Evolutionary conservation across 352 stramenopile species (phyloP), one percentile per base, ranked within the genome.

Genomic region (Pythium coloratum): DNA sequence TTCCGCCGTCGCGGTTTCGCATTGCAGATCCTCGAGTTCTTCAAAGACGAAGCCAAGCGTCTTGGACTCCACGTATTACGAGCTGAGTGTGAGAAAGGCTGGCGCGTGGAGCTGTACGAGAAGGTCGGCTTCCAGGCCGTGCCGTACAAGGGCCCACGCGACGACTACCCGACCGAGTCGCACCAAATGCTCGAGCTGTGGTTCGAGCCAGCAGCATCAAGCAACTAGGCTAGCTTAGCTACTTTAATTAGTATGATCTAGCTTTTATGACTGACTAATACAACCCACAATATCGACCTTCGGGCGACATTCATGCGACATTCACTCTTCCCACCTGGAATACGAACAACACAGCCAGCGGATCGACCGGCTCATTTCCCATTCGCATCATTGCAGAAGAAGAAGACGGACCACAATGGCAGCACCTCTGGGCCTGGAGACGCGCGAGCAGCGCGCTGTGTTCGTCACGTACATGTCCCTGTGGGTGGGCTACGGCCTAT

Each of bases 381-480:
- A 24, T 24, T 24, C 0, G 20, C 20, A 24, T 24, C 20, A 24
- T 24, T 24, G 20, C 20, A 24, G 20, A 24, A 24, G 20, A 24
- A 24, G 20, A 24, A 24, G 20, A 24, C 20, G 20, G 20, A 24
- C 20, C 20, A 24, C 20, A 2, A 82, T 88, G 80, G 40, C 67
- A 16, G 75, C 82, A 26, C 81, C 82, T 56, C 76, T 94, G 12
- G 85, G 83, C n/a, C 80, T 94, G 54, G 82, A 91, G 71, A 92
- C 83, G 38, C 72, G 70, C 62, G 73, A 82, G 61, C 85, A 93
- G 72, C 82, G 84, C 62, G 74, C 72, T 60, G 76, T 94, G 60
- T 94, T 94, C 66, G 66, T 91, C 62, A 84, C 81, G 63, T 94
- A 94, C 73, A 94, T 94, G 73, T 62, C 63, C 2, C 82, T 94